Percentiles rank a stretch among this genome's conserved stretches.
Conservation (phyloP, 2,329 filamentous ascomycete species). For the Penicillium sp. region DNA sequence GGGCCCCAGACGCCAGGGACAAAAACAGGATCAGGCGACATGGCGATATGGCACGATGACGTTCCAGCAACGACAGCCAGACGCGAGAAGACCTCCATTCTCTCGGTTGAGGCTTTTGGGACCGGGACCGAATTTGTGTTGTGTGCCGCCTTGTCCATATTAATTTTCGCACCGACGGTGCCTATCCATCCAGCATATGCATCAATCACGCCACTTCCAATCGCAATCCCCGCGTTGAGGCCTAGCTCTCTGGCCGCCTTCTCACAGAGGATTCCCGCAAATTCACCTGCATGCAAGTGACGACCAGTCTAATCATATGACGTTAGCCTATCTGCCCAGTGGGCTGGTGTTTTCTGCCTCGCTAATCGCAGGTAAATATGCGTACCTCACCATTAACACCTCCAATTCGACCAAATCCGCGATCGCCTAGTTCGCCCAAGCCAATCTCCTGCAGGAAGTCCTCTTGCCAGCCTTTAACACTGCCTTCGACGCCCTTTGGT, state of each 20-base stretch:
- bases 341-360: neutral
- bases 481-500: constrained; percentile 94
- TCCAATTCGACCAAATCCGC: constrained; percentile 90
- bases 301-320: constrained; percentile 72
- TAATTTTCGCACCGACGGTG: constrained; percentile 95
- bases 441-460: constrained; percentile 90
- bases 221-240: constrained; percentile 81
- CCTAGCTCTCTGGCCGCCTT: constrained; percentile 86
- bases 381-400: constrained; percentile 94
- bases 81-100: constrained; percentile 87
- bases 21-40: constrained; percentile 92
- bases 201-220: constrained; percentile 96
- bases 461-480: constrained; percentile 96
- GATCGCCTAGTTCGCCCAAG: constrained; percentile 78
- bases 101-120: constrained; percentile 70
- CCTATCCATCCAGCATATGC: constrained; percentile 99
- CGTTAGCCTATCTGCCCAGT: constrained; percentile 13
- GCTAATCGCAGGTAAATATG: constrained; percentile 42
- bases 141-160: constrained; percentile 70
- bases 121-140: constrained; percentile 57
- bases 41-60: constrained; percentile 94
- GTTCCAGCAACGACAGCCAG: constrained; percentile 94
- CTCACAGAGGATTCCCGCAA: constrained; percentile 82
- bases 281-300: constrained; percentile 88
- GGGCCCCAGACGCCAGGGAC: constrained; percentile 96